Evolutionary conservation across 1,284 basidiomycete genomes (phyloP).

Genomic region (Austropuccinia psidii): DNA sequence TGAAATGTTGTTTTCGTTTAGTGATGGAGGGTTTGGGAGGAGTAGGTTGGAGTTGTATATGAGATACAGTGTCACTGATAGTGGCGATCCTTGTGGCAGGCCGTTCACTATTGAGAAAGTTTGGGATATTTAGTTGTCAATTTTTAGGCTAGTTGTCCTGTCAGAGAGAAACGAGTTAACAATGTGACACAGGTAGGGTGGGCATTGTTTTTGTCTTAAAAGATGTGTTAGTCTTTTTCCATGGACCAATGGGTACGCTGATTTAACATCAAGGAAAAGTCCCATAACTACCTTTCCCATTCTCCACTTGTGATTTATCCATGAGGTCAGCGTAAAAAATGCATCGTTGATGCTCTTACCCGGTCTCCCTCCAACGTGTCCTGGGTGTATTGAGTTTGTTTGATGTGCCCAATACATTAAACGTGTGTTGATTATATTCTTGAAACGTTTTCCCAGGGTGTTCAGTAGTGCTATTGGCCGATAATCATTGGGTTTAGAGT

Average conservation of each 20-base stretch:
- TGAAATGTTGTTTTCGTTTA: neutral
- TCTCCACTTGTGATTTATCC: slow-evolving; percentile 21
- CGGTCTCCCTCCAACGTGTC: slow-evolving; percentile 6
- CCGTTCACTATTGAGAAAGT: neutral
- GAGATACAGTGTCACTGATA: slow-evolving; percentile 13
- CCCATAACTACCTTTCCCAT: neutral
- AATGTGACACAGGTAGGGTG: neutral
- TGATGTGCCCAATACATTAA: slow-evolving; percentile 1
- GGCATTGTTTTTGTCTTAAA: neutral
- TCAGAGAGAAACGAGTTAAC: neutral
- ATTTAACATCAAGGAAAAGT: slow-evolving; percentile 27
- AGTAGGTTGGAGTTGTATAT: slow-evolving; percentile 11
- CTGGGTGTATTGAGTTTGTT: neutral
- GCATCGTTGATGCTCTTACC: neutral
- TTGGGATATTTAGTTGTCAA: slow-evolving; percentile 1
- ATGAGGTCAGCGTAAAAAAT: neutral
- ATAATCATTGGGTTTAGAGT: neutral
- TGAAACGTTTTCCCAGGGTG: slow-evolving; percentile 8
- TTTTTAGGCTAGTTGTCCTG: neutral
- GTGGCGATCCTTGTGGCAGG: slow-evolving; percentile 23
- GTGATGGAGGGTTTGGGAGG: neutral
- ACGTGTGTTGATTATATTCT: neutral
- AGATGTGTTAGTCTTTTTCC: neutral
- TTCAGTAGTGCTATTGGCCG: slow-evolving; percentile 12
- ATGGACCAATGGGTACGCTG: slow-evolving; percentile 3